phyloP scores from a whole-genome alignment of 2,329 filamentous ascomycete genomes.

The Chrysoporthe austroafricana region DNA sequence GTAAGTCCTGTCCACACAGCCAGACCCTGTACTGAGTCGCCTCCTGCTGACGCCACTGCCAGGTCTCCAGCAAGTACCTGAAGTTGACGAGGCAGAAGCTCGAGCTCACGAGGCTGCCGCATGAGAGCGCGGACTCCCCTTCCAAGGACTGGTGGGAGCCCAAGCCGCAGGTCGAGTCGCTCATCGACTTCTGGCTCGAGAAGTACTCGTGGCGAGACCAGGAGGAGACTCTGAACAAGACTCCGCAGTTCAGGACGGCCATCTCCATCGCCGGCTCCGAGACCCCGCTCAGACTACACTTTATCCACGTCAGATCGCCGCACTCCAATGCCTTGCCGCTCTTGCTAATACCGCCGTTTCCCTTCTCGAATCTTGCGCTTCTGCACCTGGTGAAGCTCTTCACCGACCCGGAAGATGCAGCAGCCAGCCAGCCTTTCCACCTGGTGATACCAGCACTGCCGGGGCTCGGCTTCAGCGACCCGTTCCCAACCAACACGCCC shows the following conservation, averaged over 20 bases:
- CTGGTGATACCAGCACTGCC: slow-evolving; percentile 69
- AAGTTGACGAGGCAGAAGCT: slow-evolving; percentile 70
- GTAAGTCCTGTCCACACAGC: slow-evolving; percentile 44
- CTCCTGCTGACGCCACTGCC: slow-evolving; percentile 35
- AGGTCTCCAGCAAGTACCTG: slow-evolving; percentile 70
- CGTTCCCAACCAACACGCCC: slow-evolving; percentile 53
- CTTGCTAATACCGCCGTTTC: slow-evolving; percentile 68
- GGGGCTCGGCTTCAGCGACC: slow-evolving; percentile 69
- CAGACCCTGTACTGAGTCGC: neutral
- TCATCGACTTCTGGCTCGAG: slow-evolving; percentile 71
- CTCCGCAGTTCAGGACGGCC: slow-evolving; percentile 66
- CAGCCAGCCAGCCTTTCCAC: slow-evolving; percentile 60
- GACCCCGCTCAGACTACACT: slow-evolving; percentile 60
- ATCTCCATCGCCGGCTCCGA: slow-evolving; percentile 48
- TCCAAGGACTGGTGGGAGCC: slow-evolving; percentile 61
- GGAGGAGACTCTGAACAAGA: slow-evolving; percentile 60
- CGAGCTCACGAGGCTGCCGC: slow-evolving; percentile 66
- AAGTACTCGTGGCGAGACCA: slow-evolving; percentile 66
- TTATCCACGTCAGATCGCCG: slow-evolving; percentile 63
- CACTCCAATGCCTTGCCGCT: slow-evolving; percentile 62
- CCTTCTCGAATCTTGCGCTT: slow-evolving; percentile 65
- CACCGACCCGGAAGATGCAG: slow-evolving; percentile 54
- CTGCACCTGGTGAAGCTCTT: slow-evolving; percentile 58
- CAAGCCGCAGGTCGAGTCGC: slow-evolving; percentile 63
- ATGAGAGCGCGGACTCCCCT: slow-evolving; percentile 54